Conservation (phyloP, 495 filamentous ascomycete species). For the Hyaloscypha hepaticicola region DNA sequence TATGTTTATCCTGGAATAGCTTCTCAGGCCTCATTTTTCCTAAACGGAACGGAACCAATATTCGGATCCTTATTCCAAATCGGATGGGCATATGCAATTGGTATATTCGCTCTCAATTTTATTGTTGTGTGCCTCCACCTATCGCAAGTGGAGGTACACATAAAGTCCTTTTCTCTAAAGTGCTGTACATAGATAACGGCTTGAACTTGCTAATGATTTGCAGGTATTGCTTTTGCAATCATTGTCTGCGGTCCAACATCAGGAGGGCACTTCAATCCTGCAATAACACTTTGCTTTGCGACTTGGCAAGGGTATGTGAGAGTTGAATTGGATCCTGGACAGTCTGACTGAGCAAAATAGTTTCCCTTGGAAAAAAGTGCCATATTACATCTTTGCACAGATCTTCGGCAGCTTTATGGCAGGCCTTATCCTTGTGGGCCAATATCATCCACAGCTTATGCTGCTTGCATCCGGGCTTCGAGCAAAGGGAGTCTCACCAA, state of each 20-base stretch:
- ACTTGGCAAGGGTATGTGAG: constrained; percentile 44
- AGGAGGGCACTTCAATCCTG: constrained; percentile 54
- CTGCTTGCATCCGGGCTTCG: constrained; percentile 37
- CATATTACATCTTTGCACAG: constrained; percentile 52
- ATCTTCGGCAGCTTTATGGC: constrained; percentile 53
- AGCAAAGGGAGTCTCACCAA: constrained; percentile 35
- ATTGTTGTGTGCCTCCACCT: not conserved
- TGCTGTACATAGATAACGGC: not conserved
- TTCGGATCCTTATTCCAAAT: constrained; percentile 50
- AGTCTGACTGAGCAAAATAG: constrained; percentile 38
- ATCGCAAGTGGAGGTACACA: not conserved
- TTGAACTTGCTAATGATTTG: not conserved
- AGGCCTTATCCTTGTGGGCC: constrained; percentile 47
- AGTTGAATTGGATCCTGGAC: constrained; percentile 42
- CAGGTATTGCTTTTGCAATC: constrained; percentile 51
- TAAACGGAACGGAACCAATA: constrained; percentile 38
- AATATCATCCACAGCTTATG: constrained; percentile 47
- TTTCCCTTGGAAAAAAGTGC: constrained; percentile 37
- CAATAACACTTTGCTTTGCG: constrained; percentile 50
- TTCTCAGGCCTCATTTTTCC: constrained; percentile 43
- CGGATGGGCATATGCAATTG: constrained; percentile 50
- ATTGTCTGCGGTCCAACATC: constrained; percentile 50
- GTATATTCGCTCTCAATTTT: constrained; percentile 12
- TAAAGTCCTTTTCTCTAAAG: no score
- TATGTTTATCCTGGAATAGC: constrained; percentile 52